Base-by-base conservation (phyloP, 2,329 filamentous ascomycete genomes). In the Botryotinia calthae region DNA sequence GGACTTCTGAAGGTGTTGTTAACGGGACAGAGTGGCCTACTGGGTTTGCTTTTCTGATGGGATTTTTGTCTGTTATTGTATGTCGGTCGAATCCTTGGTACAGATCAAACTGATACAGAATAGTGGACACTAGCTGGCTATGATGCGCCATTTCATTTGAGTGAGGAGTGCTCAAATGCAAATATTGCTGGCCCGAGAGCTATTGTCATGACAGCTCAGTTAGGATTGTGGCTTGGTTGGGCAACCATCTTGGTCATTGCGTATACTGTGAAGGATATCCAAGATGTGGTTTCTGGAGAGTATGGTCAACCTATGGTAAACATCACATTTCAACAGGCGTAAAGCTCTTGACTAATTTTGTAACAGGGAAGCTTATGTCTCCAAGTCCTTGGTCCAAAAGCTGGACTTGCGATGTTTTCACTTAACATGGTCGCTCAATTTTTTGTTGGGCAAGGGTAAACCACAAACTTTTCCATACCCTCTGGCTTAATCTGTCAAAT, bases 341-440 rank as follows among this genome's bases (percentile, higher is more conserved):
- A 7, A 2, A 62, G 7, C 7, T 22, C 3, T 40, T 59, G 18
- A 22, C 44, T 68, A 3, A 89, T 62, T 34, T 25, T 1, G 16
- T 8, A 22, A 54, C 2, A 71, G 70, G 70, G 70, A 66, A 76
- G 90, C 4, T 92, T 92, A 76, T 84, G 92, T 25, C 84, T 91
- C 68, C 90, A 93, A 79, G 85, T 90, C 63, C 83, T 93, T 73
- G 86, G 88, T 0, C 84, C 87, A 72, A 87, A 87, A 70, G 84
- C 86, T 2, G 89, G 89, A 5, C 83, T 92, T 40, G 88, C 88
- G 1, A 87, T 92, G 68, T 86, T 93, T 20, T 82, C 86, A 0
- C 81, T 93, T 59, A 93, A 90, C 2, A 91, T 93, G 75, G 84
- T 93, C 58, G 90, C 89, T 73, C 88, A 89, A 2, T 93, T 92